phyloP scores from a whole-genome alignment of 257 asterid species.

The Schizonepeta tenuifolia region DNA sequence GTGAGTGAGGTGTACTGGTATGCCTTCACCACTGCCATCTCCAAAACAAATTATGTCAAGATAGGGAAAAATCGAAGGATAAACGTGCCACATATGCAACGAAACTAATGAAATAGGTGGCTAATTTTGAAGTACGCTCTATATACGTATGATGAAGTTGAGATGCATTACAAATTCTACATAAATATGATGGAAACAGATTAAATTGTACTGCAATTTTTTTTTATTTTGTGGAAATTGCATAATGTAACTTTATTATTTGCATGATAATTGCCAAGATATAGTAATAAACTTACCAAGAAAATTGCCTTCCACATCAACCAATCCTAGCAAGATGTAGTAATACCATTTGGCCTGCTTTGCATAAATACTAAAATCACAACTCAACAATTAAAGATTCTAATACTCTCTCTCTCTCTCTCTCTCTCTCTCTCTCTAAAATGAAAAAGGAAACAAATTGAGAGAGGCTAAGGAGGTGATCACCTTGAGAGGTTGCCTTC shows the following conservation, averaged over 20 bases:
- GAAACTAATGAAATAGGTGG: not conserved
- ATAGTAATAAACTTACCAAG: constrained; percentile 62
- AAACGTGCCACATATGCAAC: not conserved
- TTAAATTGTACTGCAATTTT: too few relatives aligned
- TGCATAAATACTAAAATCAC: not conserved
- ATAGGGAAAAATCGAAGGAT: constrained; percentile 10
- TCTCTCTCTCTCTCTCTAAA: too few relatives aligned
- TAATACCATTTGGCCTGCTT: constrained; percentile 93
- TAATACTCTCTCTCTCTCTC: too few relatives aligned
- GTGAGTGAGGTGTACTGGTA: constrained; percentile 96
- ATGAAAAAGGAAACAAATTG: not conserved
- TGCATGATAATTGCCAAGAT: not conserved
- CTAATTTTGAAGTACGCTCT: too few relatives aligned
- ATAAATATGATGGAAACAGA: too few relatives aligned
- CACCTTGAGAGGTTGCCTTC: constrained; percentile 76
- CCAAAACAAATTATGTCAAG: constrained; percentile 9
- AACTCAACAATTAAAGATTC: not conserved
- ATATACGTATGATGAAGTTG: too few relatives aligned
- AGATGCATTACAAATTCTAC: too few relatives aligned
- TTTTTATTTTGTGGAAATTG: too few relatives aligned
- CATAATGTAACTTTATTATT: not conserved
- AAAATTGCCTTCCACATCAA: constrained; percentile 96
- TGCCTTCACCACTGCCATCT: constrained; percentile 84
- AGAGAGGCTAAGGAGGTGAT: constrained; percentile 28
- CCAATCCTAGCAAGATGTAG: constrained; percentile 76